Evolutionary conservation across 805 yeast genomes (phyloP).

Genomic region (Allodekkera sacchari): DNA sequence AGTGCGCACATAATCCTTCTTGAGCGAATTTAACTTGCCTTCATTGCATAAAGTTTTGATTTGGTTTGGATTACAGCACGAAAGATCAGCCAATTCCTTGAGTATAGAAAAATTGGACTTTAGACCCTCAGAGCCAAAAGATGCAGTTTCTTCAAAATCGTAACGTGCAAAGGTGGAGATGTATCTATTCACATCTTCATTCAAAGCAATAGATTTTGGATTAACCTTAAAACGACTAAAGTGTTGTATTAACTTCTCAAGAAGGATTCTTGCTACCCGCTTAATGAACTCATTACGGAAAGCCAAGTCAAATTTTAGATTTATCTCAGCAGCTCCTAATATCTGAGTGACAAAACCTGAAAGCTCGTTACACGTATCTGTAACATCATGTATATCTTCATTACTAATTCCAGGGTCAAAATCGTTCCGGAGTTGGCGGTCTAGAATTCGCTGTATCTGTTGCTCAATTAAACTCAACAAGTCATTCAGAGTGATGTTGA

Average conservation of each 20-base stretch:
- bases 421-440: slow-evolving; percentile 65
- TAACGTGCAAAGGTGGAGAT: slow-evolving; percentile 31
- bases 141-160: slow-evolving; percentile 13
- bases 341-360: slow-evolving; percentile 38
- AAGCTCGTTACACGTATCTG: slow-evolving; percentile 61
- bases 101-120: slow-evolving; percentile 37
- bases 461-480: slow-evolving; percentile 44
- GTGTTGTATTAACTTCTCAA: slow-evolving; percentile 57
- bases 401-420: slow-evolving; percentile 24
- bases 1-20: slow-evolving; percentile 52
- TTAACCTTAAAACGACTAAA: slow-evolving; percentile 68
- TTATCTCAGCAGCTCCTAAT: slow-evolving; percentile 30
- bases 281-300: slow-evolving; percentile 16
- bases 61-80: slow-evolving; percentile 76
- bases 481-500: slow-evolving; percentile 56
- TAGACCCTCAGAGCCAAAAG: slow-evolving; percentile 36
- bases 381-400: slow-evolving; percentile 38
- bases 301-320: slow-evolving; percentile 13
- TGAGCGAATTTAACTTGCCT: slow-evolving; percentile 64
- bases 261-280: slow-evolving; percentile 18
- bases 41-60: slow-evolving; percentile 72
- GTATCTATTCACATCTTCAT: slow-evolving; percentile 74
- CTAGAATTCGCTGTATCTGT: slow-evolving; percentile 40
- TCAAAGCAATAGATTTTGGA: slow-evolving; percentile 67
- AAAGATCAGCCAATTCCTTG: slow-evolving; percentile 76